phyloP scores from a whole-genome alignment of 306 rosid genomes.

The Prinsepia uniflora region DNA sequence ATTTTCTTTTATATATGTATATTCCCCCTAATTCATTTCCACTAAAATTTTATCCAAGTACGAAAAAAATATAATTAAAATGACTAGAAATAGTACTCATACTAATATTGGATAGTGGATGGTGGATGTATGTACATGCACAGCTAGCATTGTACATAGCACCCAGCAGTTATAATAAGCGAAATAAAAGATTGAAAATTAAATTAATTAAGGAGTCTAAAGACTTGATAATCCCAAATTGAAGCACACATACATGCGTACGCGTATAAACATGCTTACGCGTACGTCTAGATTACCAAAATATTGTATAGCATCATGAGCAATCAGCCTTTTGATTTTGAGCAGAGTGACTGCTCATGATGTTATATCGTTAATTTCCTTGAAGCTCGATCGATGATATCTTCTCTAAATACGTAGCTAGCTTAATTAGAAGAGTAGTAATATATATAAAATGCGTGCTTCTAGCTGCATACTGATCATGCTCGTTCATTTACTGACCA shows the following conservation, averaged over 20 bases:
- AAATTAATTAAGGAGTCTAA: conserved; percentile 17
- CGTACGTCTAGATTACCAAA: not conserved
- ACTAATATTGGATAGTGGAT: not conserved
- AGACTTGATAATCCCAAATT: conserved; percentile 21
- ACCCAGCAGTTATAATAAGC: not conserved
- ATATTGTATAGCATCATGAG: conserved; percentile 96
- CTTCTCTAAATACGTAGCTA: too few species aligned
- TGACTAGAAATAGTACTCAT: not conserved
- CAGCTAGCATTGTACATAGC: conserved; percentile 9
- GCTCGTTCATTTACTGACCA: conserved; percentile 32
- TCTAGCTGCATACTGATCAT: not conserved
- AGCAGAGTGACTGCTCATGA: conserved; percentile 99
- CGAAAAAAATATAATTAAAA: not conserved
- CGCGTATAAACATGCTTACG: too few species aligned
- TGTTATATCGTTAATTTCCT: conserved; percentile 68
- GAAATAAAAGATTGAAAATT: conserved; percentile 10
- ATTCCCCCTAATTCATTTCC: too few species aligned
- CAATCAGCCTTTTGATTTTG: conserved; percentile 81
- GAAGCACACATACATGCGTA: conserved; percentile 15
- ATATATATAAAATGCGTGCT: conserved; percentile 14
- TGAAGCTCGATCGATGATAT: conserved; percentile 22
- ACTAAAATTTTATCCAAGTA: too few species aligned
- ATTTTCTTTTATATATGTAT: too few species aligned
- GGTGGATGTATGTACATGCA: conserved; percentile 22
- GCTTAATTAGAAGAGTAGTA: not conserved